These are phyloP conservation scores for Aegilops bicornis DNA, from an alignment of 176 grass and related monocot species.

Conservation along the genomic window DNA sequence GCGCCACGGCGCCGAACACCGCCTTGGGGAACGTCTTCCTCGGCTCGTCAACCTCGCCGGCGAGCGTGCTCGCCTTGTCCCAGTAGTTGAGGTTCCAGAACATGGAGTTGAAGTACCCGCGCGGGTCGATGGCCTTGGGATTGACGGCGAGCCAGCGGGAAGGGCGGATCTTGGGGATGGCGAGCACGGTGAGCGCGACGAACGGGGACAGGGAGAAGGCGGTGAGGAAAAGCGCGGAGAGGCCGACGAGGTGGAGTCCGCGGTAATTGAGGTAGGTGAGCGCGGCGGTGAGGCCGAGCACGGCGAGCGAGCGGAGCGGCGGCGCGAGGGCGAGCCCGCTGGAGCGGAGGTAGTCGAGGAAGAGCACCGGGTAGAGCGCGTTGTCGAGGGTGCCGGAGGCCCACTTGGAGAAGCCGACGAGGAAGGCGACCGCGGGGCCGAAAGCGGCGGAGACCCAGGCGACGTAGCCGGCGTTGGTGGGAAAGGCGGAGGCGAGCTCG, in stretches of 20 bases:
- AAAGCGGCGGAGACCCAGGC: slow-evolving; percentile 90
- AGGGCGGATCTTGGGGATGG: slow-evolving; percentile 69
- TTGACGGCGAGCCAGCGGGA: slow-evolving; percentile 75
- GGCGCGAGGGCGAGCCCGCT: background rate
- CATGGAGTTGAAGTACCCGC: slow-evolving; percentile 92
- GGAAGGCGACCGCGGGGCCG: slow-evolving; percentile 71
- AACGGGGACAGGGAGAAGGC: slow-evolving; percentile 93
- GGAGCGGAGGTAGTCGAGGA: slow-evolving; percentile 86
- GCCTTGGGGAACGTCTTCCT: slow-evolving; percentile 75
- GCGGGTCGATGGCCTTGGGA: slow-evolving; percentile 29
- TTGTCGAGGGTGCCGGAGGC: slow-evolving; percentile 83
- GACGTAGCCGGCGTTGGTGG: slow-evolving; percentile 85
- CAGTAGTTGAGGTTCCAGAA: slow-evolving; percentile 99
- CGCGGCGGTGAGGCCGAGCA: slow-evolving; percentile 58
- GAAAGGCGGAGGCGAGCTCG: slow-evolving; percentile 80
- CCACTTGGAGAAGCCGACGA: slow-evolving; percentile 94
- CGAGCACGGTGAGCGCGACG: slow-evolving; percentile 66
- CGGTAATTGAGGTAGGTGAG: slow-evolving; percentile 94
- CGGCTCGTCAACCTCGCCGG: slow-evolving; percentile 79
- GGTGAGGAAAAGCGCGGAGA: slow-evolving; percentile 76
- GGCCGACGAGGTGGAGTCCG: slow-evolving; percentile 76
- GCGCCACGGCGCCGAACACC: slow-evolving; percentile 63
- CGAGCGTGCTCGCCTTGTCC: slow-evolving; percentile 95
- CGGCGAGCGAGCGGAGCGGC: slow-evolving; percentile 25
- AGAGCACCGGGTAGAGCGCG: slow-evolving; percentile 93